These are phyloP conservation scores for Rhododendron vialii DNA, from an alignment of 148 eudicot genomes.

Conservation along the genomic window DNA sequence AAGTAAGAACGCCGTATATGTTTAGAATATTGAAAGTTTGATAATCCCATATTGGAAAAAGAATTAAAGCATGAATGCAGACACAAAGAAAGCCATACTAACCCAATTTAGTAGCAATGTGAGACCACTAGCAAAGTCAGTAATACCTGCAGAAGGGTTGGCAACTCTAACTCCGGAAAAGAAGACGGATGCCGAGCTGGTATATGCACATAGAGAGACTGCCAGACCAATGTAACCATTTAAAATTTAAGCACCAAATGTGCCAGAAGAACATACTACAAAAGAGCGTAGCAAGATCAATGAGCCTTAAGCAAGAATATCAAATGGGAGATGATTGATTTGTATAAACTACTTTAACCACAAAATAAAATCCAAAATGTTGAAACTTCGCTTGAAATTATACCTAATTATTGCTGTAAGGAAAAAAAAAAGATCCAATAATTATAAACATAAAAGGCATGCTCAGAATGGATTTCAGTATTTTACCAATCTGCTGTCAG, in stretches of 20 bases:
- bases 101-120: neutral
- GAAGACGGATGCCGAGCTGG: constrained; percentile 89
- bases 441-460: neutral
- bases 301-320: neutral
- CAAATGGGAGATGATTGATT: neutral
- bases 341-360: neutral
- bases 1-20: neutral
- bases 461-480: neutral
- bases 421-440: neutral
- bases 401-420: neutral
- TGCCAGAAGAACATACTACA: neutral
- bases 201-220: constrained; percentile 89
- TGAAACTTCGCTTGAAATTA: neutral
- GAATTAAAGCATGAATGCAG: neutral
- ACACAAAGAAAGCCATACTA: neutral
- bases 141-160: constrained; percentile 85
- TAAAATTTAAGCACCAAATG: constrained; percentile 5
- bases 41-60: neutral
- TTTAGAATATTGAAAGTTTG: neutral
- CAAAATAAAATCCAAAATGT: neutral
- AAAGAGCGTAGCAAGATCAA: neutral
- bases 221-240: constrained; percentile 29
- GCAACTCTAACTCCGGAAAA: constrained; percentile 88
- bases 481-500: neutral
- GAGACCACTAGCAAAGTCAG: neutral